Percentiles rank a stretch among this genome's conserved stretches.
Conservation (phyloP, 1,139 yeast species). For the Protomyces lactucae-debilis region DNA sequence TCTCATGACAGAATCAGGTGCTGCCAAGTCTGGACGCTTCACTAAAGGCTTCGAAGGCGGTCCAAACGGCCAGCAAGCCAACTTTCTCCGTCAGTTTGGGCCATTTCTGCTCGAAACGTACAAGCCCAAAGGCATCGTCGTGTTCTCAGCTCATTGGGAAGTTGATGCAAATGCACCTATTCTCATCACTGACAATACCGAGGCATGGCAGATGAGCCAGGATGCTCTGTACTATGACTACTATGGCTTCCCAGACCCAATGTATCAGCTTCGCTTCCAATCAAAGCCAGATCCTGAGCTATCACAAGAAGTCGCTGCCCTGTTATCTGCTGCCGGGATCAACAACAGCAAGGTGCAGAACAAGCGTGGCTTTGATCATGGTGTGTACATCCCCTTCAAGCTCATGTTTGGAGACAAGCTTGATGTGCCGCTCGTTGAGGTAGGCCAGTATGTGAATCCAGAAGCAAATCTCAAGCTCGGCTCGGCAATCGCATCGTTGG, state of each 20-base stretch:
- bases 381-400: constrained; percentile 47
- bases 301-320: constrained; percentile 46
- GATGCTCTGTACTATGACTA: constrained; percentile 61
- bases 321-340: constrained; percentile 43
- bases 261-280: constrained; percentile 61
- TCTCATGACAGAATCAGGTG: neutral
- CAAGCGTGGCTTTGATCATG: constrained; percentile 70
- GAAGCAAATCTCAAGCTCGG: constrained; percentile 56
- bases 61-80: constrained; percentile 11
- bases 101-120: constrained; percentile 35
- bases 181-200: constrained; percentile 49
- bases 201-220: constrained; percentile 32
- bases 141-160: constrained; percentile 77
- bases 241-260: constrained; percentile 60
- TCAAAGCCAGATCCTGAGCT: constrained; percentile 45
- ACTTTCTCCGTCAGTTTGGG: constrained; percentile 15
- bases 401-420: constrained; percentile 38
- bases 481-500: constrained; percentile 45
- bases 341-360: constrained; percentile 41
- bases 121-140: constrained; percentile 61
- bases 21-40: neutral
- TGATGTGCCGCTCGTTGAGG: constrained; percentile 56
- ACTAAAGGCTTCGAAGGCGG: constrained; percentile 4
- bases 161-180: constrained; percentile 42
- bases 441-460: constrained; percentile 49